Conservation (phyloP, 2,329 filamentous ascomycete species). For the Fonsecaea multimorphosa region DNA sequence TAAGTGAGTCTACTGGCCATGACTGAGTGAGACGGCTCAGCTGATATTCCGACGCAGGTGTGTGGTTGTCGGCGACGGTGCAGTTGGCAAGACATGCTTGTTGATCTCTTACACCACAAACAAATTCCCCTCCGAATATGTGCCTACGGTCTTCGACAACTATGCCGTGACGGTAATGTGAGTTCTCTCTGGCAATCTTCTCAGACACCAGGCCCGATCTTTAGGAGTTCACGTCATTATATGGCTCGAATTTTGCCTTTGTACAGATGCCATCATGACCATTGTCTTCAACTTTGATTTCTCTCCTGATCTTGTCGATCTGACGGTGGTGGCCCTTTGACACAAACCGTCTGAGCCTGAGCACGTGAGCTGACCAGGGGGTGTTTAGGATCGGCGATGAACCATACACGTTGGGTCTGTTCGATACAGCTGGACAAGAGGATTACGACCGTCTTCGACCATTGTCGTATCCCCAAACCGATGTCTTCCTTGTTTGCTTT, state of each 20-base stretch:
- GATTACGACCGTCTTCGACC: slow-evolving; percentile 98
- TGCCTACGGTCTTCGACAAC: slow-evolving; percentile 98
- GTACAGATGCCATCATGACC: not conserved
- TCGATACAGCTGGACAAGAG: slow-evolving; percentile 98
- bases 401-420: slow-evolving; percentile 94
- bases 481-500: slow-evolving; percentile 98
- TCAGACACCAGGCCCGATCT: not conserved
- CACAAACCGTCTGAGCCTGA: not conserved
- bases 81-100: slow-evolving; percentile 98
- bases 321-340: not conserved
- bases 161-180: slow-evolving; percentile 99
- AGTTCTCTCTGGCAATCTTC: slow-evolving; percentile 49
- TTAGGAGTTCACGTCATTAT: not conserved
- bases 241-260: not conserved
- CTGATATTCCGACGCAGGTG: slow-evolving; percentile 66
- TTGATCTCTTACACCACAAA: slow-evolving; percentile 99
- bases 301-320: not conserved
- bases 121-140: slow-evolving; percentile 99
- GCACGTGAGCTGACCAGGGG: slow-evolving; percentile 32
- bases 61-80: slow-evolving; percentile 98
- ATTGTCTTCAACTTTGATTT: not conserved
- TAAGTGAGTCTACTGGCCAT: slow-evolving; percentile 57
- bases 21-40: slow-evolving; percentile 34
- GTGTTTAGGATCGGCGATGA: slow-evolving; percentile 90
- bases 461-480: slow-evolving; percentile 96